A percentile compares a stretch with the other conserved stretches of the same genome.
These are phyloP conservation scores for Macrophomina tecta DNA, from an alignment of 2,329 filamentous ascomycete species.

Conservation along the genomic window DNA sequence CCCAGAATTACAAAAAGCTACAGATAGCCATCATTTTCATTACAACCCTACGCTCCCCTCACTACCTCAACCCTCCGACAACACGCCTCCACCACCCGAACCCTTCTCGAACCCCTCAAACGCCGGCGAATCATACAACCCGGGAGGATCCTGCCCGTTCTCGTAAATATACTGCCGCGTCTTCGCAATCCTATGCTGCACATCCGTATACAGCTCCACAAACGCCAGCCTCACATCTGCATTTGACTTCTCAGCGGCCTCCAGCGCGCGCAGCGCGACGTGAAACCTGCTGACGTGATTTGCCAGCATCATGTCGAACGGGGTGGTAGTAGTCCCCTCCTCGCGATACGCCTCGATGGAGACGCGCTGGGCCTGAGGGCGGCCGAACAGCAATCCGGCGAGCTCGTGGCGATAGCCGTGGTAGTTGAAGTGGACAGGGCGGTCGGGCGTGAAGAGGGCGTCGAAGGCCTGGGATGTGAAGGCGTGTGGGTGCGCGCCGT, in stretches of 20 bases:
- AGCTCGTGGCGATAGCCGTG: constrained; percentile 69
- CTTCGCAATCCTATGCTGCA: constrained; percentile 57
- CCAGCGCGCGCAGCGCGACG: constrained; percentile 62
- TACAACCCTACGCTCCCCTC: neutral
- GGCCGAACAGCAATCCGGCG: constrained; percentile 66
- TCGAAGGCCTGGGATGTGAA: constrained; percentile 60
- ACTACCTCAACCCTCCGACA: constrained; percentile 31
- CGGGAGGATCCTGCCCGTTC: constrained; percentile 61
- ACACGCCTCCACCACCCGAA: constrained; percentile 26
- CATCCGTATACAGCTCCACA: constrained; percentile 55
- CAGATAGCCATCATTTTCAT: too few species aligned
- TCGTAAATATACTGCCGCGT: constrained; percentile 59
- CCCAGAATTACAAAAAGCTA: neutral
- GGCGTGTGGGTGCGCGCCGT: constrained; percentile 65
- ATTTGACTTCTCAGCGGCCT: constrained; percentile 55
- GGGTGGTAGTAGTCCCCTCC: constrained; percentile 70
- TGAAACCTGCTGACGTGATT: constrained; percentile 67
- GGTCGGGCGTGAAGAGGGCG: constrained; percentile 63
- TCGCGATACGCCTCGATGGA: constrained; percentile 66
- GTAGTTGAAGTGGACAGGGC: constrained; percentile 68
- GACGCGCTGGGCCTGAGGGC: constrained; percentile 58
- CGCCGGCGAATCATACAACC: constrained; percentile 57
- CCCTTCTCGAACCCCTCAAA: constrained; percentile 39
- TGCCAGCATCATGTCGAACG: constrained; percentile 72
- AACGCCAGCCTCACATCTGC: constrained; percentile 53